Evolutionary conservation across 108 stramenopile species (phyloP).

Genomic region (Pseudonitzschia delicatissima): DNA sequence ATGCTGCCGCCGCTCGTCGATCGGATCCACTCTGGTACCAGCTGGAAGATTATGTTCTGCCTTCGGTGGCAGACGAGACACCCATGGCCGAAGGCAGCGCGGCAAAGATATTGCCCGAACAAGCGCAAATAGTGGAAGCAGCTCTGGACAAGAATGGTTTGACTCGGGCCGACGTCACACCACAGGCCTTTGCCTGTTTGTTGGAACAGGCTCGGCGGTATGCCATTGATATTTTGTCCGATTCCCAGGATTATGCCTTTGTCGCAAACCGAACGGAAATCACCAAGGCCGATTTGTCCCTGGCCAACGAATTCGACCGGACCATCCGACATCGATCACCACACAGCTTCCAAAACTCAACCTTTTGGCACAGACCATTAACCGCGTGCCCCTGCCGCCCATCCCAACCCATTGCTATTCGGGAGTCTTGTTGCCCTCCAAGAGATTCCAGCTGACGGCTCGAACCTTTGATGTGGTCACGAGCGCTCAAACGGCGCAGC

Average conservation of each 20-base stretch:
- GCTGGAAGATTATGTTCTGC: conserved; percentile 40
- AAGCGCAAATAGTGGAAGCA: conserved; percentile 56
- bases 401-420: conserved; percentile 73
- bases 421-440: conserved; percentile 68
- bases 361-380: conserved; percentile 54
- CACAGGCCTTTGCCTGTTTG: conserved; percentile 66
- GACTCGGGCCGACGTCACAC: conserved; percentile 59
- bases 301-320: conserved; percentile 63
- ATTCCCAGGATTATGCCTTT: conserved; percentile 78
- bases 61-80: conserved; percentile 26
- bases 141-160: conserved; percentile 55
- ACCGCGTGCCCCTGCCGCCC: conserved; percentile 68
- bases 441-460: conserved; percentile 59
- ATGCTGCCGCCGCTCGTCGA: conserved; percentile 30
- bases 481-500: conserved; percentile 53
- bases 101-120: conserved; percentile 54
- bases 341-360: conserved; percentile 59
- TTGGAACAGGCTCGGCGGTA: conserved; percentile 79
- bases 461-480: conserved; percentile 84
- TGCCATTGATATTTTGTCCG: conserved; percentile 64
- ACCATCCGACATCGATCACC: conserved; percentile 28
- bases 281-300: conserved; percentile 27
- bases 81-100: conserved; percentile 19
- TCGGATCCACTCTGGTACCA: conserved; percentile 58
- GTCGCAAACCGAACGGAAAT: conserved; percentile 50